These are phyloP conservation scores for Phytophthora tentaculata DNA, from an alignment of 352 stramenopile genomes.

Conservation along the genomic window DNA sequence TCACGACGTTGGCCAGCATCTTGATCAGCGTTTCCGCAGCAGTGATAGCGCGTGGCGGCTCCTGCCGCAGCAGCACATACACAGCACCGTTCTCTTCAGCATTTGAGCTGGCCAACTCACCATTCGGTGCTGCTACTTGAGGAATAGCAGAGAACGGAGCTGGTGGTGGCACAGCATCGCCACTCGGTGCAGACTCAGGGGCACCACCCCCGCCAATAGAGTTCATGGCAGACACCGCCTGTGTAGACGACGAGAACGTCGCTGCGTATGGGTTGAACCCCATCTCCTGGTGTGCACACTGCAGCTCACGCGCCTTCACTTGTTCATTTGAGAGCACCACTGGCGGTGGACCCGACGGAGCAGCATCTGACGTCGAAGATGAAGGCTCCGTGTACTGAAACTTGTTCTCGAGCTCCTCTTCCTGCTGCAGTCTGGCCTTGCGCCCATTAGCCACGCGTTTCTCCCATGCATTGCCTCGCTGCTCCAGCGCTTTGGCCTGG, in stretches of 20 bases:
- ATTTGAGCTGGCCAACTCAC: not conserved
- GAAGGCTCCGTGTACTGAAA: constrained; percentile 41
- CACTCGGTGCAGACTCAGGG: constrained; percentile 2
- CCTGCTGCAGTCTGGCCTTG: constrained; percentile 55
- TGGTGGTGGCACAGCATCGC: constrained; percentile 17
- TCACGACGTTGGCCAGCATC: constrained; percentile 70
- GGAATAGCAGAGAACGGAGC: constrained; percentile 28
- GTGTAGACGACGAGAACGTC: constrained; percentile 68
- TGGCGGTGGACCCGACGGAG: constrained; percentile 11
- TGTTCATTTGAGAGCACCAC: constrained; percentile 63
- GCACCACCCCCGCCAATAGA: constrained; percentile 36
- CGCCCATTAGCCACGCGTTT: constrained; percentile 68
- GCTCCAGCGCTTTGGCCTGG: constrained; percentile 64
- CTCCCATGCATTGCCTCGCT: constrained; percentile 69
- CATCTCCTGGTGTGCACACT: constrained; percentile 59
- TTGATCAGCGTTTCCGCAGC: constrained; percentile 74
- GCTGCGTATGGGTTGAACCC: constrained; percentile 79
- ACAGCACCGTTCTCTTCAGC: constrained; percentile 48
- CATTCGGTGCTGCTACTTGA: constrained; percentile 6
- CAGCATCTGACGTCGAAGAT: not conserved
- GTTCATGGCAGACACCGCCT: constrained; percentile 64
- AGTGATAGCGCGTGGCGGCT: constrained; percentile 51
- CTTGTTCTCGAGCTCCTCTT: constrained; percentile 53
- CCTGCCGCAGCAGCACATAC: constrained; percentile 70
- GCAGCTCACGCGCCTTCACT: constrained; percentile 67